Conservation (phyloP, 2,329 filamentous ascomycete genomes). For the Colletotrichum abscissum region DNA sequence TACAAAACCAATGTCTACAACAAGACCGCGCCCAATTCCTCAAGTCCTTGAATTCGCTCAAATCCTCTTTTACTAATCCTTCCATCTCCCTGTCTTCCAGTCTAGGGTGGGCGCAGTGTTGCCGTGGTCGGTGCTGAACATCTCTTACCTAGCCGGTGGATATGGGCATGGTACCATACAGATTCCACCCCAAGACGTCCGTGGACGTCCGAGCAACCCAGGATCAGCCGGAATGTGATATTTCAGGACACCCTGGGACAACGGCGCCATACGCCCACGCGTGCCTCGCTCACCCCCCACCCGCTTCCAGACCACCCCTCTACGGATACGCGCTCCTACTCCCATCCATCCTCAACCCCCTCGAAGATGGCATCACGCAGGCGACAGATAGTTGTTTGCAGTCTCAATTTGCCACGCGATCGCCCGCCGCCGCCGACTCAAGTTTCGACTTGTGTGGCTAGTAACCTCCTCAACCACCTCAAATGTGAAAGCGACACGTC, state of each 20-base stretch:
- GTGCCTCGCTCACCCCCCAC: neutral
- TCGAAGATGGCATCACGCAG: neutral
- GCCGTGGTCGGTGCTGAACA: neutral
- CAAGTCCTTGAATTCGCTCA: neutral
- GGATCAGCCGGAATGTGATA: conserved; percentile 12
- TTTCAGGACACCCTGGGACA: conserved; percentile 23
- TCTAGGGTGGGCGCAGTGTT: neutral
- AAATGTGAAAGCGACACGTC: neutral
- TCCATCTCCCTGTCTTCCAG: neutral
- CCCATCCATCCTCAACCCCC: neutral
- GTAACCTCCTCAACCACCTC: neutral
- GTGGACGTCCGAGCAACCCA: conserved; percentile 26
- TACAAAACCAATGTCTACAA: neutral
- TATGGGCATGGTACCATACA: neutral
- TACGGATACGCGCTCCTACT: neutral
- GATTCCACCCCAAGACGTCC: conserved; percentile 12
- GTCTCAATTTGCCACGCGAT: conserved; percentile 1
- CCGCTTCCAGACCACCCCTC: neutral
- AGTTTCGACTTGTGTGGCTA: conserved; percentile 1
- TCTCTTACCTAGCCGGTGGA: neutral
- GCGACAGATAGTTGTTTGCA: conserved; percentile 5
- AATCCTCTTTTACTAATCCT: neutral
- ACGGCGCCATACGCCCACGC: neutral
- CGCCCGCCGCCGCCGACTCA: neutral
- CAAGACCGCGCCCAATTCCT: neutral